These are phyloP conservation scores for Cordyceps militaris DNA, from an alignment of 2,329 filamentous ascomycete genomes.

Conservation along the genomic window DNA sequence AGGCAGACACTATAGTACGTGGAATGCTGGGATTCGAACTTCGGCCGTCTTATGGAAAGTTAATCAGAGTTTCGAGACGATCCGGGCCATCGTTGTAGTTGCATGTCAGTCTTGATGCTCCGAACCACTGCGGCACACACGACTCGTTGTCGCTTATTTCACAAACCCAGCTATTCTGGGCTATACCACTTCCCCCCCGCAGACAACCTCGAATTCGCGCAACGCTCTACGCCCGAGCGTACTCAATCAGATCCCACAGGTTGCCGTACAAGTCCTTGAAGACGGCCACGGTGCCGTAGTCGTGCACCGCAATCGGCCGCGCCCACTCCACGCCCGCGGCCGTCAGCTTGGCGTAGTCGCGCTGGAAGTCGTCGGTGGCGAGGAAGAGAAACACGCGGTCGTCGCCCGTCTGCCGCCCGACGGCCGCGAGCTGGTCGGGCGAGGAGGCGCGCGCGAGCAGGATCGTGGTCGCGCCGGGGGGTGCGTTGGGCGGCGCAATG, in stretches of 20 bases:
- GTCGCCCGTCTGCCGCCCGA: constrained; percentile 14
- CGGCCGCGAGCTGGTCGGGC: constrained; percentile 13
- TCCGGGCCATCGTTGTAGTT: too few species aligned
- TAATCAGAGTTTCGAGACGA: too few species aligned
- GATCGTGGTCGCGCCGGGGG: constrained; percentile 2
- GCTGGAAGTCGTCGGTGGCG: constrained; percentile 15
- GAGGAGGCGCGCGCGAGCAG: constrained; percentile 13
- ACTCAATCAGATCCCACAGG: constrained; percentile 15
- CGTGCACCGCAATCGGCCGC: constrained; percentile 3
- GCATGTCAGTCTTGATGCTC: too few species aligned
- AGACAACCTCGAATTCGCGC: too few species aligned
- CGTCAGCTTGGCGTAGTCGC: not conserved
- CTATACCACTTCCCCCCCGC: too few species aligned
- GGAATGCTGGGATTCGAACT: too few species aligned
- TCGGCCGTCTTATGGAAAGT: too few species aligned
- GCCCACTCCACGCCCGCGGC: constrained; percentile 14
- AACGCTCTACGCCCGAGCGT: not conserved
- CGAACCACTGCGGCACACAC: too few species aligned
- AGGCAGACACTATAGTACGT: too few species aligned
- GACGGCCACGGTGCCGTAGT: constrained; percentile 15
- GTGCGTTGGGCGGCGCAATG: not conserved
- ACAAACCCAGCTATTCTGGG: too few species aligned
- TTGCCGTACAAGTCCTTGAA: constrained; percentile 17
- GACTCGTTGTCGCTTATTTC: too few species aligned
- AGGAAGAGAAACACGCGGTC: constrained; percentile 16